These are phyloP conservation scores for Avena insularis DNA, from an alignment of 176 grass and related monocot species.

Conservation along the genomic window DNA sequence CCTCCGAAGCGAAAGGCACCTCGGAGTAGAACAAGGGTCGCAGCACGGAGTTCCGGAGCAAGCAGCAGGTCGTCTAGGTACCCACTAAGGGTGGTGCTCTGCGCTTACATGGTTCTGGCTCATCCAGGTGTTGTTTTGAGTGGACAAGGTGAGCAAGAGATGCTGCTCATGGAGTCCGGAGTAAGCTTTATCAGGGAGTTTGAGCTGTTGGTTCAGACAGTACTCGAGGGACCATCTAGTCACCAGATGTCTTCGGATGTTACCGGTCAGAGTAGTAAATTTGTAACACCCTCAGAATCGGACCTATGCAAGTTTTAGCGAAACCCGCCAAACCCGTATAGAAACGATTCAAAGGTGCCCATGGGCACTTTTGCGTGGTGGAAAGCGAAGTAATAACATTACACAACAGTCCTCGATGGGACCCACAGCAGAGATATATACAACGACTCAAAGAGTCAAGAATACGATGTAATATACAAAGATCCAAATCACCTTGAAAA, in stretches of 20 bases:
- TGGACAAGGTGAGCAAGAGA: conserved; percentile 77
- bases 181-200: conserved; percentile 69
- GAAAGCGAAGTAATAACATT: too few species aligned
- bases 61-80: conserved; percentile 67
- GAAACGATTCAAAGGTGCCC: too few species aligned
- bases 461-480: too few species aligned
- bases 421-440: too few species aligned
- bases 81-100: conserved; percentile 77
- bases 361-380: too few species aligned
- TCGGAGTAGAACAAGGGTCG: conserved; percentile 41
- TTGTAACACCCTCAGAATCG: too few species aligned
- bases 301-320: too few species aligned
- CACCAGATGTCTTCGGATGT: conserved; percentile 15
- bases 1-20: conserved; percentile 66
- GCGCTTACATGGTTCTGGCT: conserved; percentile 95
- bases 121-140: conserved; percentile 94
- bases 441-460: too few species aligned
- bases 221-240: conserved; percentile 49
- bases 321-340: too few species aligned
- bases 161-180: conserved; percentile 64
- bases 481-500: too few species aligned
- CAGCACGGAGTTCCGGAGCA: conserved; percentile 41
- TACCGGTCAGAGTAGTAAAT: conserved; percentile 25
- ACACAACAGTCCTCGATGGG: too few species aligned
- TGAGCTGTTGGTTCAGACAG: conserved; percentile 65